Evolutionary conservation across 768 basidiomycete species (phyloP), one percentile per base, ranked within the genome.

Genomic region (Favolaschia claudopus): DNA sequence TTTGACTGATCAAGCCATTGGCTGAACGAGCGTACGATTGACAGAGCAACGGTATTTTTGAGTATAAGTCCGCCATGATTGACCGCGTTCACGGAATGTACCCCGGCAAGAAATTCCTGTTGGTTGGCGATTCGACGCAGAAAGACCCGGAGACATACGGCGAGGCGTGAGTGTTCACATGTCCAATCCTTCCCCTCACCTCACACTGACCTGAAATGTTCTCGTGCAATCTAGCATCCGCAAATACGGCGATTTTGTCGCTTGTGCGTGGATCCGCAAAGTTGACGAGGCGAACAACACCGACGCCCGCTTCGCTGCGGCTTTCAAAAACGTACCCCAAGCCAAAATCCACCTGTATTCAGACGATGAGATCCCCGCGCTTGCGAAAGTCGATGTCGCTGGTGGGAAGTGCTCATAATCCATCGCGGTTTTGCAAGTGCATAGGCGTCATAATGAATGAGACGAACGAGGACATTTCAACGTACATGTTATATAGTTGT

Each of bases 131-230:
- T 64, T 81, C 80, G 12, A 79, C 78, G 13, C 74, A 81, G 63
- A 76, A 74, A 62, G 80, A 81, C 55, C 79, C 80, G 4, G 80
- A 81, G 62, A 76, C 74, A 10, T 80, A 81, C 64, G 80, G 69
- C 33, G 72, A 71, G 60, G 74, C 75, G 79, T 81, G 51, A 64
- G 77, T 74, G 25, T 39, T 2, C 19, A 12, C 31, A 22, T 36
- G 3, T 40, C 20, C 38, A 36, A n/a, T 43, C 32, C 9, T 37
- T 51, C 17, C 34, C 32, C 31, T 20, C 19, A 29, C 39, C 19
- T 12, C 42, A 31, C 34, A 24, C 27, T 43, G 20, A 54, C 32
- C 10, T 28, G 22, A 24, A 22, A 43, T 10, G 45, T 6, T 47
- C 44, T 27, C 20, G n/a, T n/a, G n/a, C n/a, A n/a, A n/a, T n/a